Evolutionary conservation across 2,329 filamentous ascomycete genomes (phyloP), one percentile per base, ranked within the genome.

Genomic region (Alternaria consortialis): DNA sequence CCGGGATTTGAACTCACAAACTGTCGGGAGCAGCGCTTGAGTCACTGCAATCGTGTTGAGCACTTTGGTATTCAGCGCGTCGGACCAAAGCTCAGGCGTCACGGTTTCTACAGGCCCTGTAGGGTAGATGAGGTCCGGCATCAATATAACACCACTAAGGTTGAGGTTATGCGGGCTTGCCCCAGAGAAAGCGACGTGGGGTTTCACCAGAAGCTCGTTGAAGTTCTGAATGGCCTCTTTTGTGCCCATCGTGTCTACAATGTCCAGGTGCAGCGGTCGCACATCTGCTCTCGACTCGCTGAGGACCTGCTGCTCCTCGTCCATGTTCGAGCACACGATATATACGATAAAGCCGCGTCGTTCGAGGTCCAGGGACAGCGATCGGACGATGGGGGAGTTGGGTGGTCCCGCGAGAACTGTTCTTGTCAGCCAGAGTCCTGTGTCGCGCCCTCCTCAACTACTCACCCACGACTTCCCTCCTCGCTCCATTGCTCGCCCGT

Each of bases 321-420:
- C 92, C 60, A 89, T 82, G n/a, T 88, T 92, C 65, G 88, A 90
- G 72, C 93, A 94, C 1, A 97, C 91, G 62, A 99, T 85, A 77
- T 93, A 99, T 57, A 98, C 92, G 62, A 98, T 91, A 77, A 96
- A 98, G 5, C 95, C 95, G 66, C 93, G 88, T 61, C 93, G 86
- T 80, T 98, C 95, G 68, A 99, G 84, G 74, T 99, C 95, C 48
- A 94, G 81, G 2, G 93, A 89, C 55, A 98, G 83, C 11, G 92
- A 93, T 72, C 90, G 90, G 7, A 93, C 94, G 73, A 97, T 84
- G 15, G 94, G 91, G 71, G 97, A 89, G 51, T 90, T 88, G 2
- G 93, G 91, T 20, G 92, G 93, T n/a, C 94, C 94, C 23, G 93
- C 93, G 64, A 98, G 86, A 29, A 98, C 91, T 76, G 88, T 83